A percentile compares a stretch with the other conserved stretches of the same genome.
These are phyloP conservation scores for Hura crepitans DNA, from an alignment of 441 rosid genomes.

Conservation along the genomic window DNA sequence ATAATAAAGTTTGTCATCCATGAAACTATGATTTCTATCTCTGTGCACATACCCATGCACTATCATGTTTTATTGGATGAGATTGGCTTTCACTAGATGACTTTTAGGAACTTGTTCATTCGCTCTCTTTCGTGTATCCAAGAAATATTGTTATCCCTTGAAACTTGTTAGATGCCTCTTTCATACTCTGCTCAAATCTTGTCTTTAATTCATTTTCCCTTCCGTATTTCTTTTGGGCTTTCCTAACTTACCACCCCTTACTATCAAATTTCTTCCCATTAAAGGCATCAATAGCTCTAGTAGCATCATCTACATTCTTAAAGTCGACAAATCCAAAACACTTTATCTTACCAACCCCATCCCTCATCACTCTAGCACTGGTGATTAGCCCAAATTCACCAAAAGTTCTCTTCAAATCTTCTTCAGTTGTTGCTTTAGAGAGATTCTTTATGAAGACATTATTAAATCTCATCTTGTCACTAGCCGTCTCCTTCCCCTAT, in stretches of 20 bases:
- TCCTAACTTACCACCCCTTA: constrained; percentile 67
- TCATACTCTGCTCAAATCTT: constrained; percentile 59
- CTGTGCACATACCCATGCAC: too few relatives aligned
- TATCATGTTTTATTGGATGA: too few relatives aligned
- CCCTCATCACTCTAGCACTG: constrained; percentile 60
- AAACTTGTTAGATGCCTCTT: constrained; percentile 54
- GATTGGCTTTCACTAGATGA: too few relatives aligned
- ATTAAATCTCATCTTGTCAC: constrained; percentile 49
- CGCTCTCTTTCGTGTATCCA: too few relatives aligned
- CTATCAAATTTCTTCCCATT: constrained; percentile 56
- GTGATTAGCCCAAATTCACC: constrained; percentile 69
- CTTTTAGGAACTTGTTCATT: too few relatives aligned
- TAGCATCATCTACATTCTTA: constrained; percentile 64
- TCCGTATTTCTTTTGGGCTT: constrained; percentile 65
- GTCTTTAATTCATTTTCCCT: constrained; percentile 55
- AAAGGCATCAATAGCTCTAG: constrained; percentile 56
- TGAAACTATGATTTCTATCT: too few relatives aligned
- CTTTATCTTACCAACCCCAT: constrained; percentile 53
- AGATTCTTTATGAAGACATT: constrained; percentile 81
- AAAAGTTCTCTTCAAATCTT: constrained; percentile 55
- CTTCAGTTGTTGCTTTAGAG: constrained; percentile 62
- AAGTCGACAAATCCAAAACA: constrained; percentile 72
- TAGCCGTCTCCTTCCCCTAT: constrained; percentile 64
- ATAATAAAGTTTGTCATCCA: too few relatives aligned
- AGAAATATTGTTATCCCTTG: too few relatives aligned